Conservation (phyloP, 805 yeast genomes). For the Ogataea nonfermentans region DNA sequence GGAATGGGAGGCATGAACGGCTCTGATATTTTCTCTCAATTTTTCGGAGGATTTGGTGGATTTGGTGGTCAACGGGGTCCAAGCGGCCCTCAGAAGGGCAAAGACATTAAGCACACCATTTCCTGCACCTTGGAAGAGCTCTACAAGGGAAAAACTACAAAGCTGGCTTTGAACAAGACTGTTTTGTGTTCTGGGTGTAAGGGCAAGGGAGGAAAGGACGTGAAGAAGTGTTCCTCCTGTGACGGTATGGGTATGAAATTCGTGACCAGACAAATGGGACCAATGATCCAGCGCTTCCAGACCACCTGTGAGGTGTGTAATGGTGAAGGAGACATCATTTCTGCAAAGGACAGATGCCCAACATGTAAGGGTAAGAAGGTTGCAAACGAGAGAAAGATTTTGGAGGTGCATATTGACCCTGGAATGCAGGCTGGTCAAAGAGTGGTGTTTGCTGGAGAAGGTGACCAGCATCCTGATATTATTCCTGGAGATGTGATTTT, state of each 20-base stretch:
- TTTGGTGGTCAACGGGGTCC: conserved; percentile 62
- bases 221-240: conserved; percentile 83
- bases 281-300: conserved; percentile 98
- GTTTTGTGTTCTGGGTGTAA: conserved; percentile 84
- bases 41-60: conserved; percentile 65
- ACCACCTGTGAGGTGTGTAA: conserved; percentile 88
- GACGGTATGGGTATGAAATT: conserved; percentile 89
- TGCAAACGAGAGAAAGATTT: conserved; percentile 80
- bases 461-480: conserved; percentile 93
- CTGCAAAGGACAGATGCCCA: conserved; percentile 85
- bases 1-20: conserved; percentile 52
- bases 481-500: conserved; percentile 97
- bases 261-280: conserved; percentile 98
- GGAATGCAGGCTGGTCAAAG: conserved; percentile 97
- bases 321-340: conserved; percentile 88
- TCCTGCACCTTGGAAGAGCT: conserved; percentile 87
- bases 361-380: conserved; percentile 88
- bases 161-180: conserved; percentile 91
- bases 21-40: conserved; percentile 56
- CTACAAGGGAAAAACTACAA: conserved; percentile 90
- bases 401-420: conserved; percentile 92
- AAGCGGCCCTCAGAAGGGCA: conserved; percentile 84
- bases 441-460: conserved; percentile 90
- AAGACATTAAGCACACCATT: conserved; percentile 87
- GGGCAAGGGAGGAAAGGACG: conserved; percentile 95